Conservation (phyloP, 805 yeast genomes). For the Lipomyces chichibuensis region DNA sequence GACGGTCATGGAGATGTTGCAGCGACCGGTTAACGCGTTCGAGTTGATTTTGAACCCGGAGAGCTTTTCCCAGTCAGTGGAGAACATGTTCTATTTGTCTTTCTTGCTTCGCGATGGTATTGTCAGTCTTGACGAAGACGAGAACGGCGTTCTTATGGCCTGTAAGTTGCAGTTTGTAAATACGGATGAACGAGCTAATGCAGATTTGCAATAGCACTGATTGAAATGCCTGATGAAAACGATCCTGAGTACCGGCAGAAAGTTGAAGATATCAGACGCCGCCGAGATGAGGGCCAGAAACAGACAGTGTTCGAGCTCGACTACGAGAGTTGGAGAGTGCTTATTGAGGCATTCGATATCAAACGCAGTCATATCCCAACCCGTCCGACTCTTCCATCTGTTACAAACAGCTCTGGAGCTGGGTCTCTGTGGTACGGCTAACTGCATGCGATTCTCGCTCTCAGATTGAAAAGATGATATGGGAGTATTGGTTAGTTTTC, state of each 20-base stretch:
- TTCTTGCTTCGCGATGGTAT: slow-evolving; percentile 77
- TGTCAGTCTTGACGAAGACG: slow-evolving; percentile 57
- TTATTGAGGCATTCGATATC: slow-evolving; percentile 60
- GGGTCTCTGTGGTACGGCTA: slow-evolving; percentile 28
- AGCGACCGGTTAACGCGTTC: slow-evolving; percentile 57
- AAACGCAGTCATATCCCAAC: slow-evolving; percentile 57
- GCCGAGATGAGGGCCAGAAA: slow-evolving; percentile 42
- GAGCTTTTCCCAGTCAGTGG: slow-evolving; percentile 78
- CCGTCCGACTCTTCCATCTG: slow-evolving; percentile 38
- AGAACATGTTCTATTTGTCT: slow-evolving; percentile 80
- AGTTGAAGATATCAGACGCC: background rate
- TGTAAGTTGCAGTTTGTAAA: background rate
- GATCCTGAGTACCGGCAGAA: slow-evolving; percentile 13
- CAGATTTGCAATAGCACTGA: slow-evolving; percentile 12
- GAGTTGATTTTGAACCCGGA: slow-evolving; percentile 72
- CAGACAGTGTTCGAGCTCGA: slow-evolving; percentile 79
- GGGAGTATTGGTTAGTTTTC: background rate
- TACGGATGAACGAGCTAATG: background rate
- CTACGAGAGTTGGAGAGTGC: slow-evolving; percentile 62
- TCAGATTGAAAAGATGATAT: background rate
- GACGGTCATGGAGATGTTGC: slow-evolving; percentile 11
- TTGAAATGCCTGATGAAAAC: slow-evolving; percentile 8
- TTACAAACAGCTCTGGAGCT: background rate
- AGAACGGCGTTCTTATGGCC: slow-evolving; percentile 40
- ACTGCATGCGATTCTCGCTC: background rate